Evolutionary conservation across 148 eudicot genomes (phyloP), one percentile per base, ranked within the genome.

Genomic region (Oxyria digyna): DNA sequence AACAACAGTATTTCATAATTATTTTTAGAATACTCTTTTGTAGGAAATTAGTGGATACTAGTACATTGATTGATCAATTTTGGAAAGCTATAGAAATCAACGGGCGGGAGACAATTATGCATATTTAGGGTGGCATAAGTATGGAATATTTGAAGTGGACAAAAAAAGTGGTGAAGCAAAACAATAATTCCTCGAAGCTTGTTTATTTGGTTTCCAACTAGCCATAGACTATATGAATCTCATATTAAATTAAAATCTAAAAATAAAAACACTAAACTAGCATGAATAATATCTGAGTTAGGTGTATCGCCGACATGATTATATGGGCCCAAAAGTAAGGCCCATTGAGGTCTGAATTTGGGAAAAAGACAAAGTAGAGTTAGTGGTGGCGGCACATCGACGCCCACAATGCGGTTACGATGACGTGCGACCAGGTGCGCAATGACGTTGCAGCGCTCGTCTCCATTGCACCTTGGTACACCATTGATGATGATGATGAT

Each of bases 391-490:
- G 37, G 65, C 65, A 59, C 37, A 59, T 31, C 65, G 8, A 29
- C 65, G 38, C 38, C 65, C 65, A 59, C 78, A 69, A 84, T 52
- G 49, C 71, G 80, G 59, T 59, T 27, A 29, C 20, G 65, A 59
- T 62, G 75, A 74, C 65, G 77, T 80, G 73, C 43, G 21, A 27
- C 7, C 69, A 75, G 68, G 84, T 82, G 81, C 81, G 72, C 42
- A 80, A 42, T 14, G 65, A 31, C 20, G 81, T 55, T 6, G 79
- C 76, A n/a, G 74, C 18, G 59, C 76, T 77, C 32, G 14, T 42
- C 0, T 75, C 85, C 67, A 75, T 42, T 11, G 81, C 91, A 6
- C 92, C 93, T 73, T 85, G 87, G 54, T 89, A 89, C 33, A 87
- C 77, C 93, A 89, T 89, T 2, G 85, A 45, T n/a, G 38, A 40